Base-by-base conservation (phyloP, 2,329 filamentous ascomycete genomes). In the Bipolaris oryzae region DNA sequence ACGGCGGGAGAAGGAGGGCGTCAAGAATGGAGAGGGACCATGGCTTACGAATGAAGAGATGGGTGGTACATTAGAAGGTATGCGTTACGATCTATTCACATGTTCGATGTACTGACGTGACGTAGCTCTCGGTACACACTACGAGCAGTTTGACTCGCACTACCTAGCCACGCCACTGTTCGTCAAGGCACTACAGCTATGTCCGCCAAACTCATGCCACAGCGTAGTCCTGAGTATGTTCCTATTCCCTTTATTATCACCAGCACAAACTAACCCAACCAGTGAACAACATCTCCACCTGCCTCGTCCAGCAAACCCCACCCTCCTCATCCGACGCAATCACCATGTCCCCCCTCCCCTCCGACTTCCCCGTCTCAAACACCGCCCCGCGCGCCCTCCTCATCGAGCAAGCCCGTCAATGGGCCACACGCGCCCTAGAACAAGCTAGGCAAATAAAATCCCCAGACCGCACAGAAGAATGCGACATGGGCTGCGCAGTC, bases 161-260 rank as follows among this genome's bases (percentile, higher is more conserved):
- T 90, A 94, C 64, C 86, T 97, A 1, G 89, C 93, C 5, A 85
- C 93, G 20, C 92, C 93, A 3, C 82, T 97, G 28, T 96, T 93
- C 74, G 86, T 97, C 67, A 92, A 96, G 70, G 91, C 93, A 5
- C 81, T 96, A 33, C 84, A 87, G 16, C 77, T 95, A 43, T 88
- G 86, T 73, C 82, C 86, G 3, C 77, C 78, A 1, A 81, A 79
- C 21, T 84, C 81, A 28, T 97, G 93, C 73, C 92, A 96, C 73
- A 87, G 89, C 48, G 89, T 91, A 25, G 83, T 93, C 13, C 81
- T 97, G 71, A 96, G 83, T 89, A 81, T 72, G 83, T 81, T 18
- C 33, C 6, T 25, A 35, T 60, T 4, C 18, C 7, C 10, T 38
- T 34, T 45, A 38, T 21, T 28, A n/a, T 10, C 16, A 31, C 1